Conservation (phyloP, 176 grass and related monocot species). For the Alopecurus myosuroides region DNA sequence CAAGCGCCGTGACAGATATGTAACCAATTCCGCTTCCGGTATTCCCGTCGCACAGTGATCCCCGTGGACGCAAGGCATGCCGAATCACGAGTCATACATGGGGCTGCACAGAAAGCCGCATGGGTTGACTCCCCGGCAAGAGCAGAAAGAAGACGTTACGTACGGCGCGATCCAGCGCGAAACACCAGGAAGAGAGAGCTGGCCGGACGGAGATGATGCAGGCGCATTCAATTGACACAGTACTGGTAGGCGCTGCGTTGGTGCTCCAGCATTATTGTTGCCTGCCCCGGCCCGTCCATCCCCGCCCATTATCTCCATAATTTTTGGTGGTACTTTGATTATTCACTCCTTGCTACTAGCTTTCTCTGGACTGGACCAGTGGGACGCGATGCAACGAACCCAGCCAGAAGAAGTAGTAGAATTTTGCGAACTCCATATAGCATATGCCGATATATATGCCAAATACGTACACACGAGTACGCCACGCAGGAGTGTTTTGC, state of each 20-base stretch:
- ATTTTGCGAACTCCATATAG: too few species aligned
- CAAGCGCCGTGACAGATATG: background rate
- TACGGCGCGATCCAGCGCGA: background rate
- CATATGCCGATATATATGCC: too few species aligned
- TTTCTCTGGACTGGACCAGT: constrained; percentile 5
- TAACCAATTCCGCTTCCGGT: background rate
- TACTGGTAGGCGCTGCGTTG: constrained; percentile 32
- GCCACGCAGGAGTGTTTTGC: too few species aligned
- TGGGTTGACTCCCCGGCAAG: background rate
- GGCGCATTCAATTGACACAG: constrained; percentile 1
- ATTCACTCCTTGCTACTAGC: background rate
- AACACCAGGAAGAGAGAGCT: background rate
- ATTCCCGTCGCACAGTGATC: background rate
- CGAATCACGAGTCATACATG: background rate
- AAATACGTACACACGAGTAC: too few species aligned
- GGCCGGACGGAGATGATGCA: background rate
- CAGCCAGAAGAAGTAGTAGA: too few species aligned
- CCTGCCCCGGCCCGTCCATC: background rate
- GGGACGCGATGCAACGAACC: background rate
- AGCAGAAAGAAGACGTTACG: background rate
- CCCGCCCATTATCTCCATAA: constrained; percentile 2
- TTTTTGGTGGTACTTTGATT: constrained; percentile 1
- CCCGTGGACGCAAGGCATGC: background rate
- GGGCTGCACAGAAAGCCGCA: background rate
- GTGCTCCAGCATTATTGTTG: constrained; percentile 28